Percentiles rank a stretch among this genome's conserved stretches.
These are phyloP conservation scores for Haberlea rhodopensis DNA, from an alignment of 257 asterid genomes.

Conservation along the genomic window DNA sequence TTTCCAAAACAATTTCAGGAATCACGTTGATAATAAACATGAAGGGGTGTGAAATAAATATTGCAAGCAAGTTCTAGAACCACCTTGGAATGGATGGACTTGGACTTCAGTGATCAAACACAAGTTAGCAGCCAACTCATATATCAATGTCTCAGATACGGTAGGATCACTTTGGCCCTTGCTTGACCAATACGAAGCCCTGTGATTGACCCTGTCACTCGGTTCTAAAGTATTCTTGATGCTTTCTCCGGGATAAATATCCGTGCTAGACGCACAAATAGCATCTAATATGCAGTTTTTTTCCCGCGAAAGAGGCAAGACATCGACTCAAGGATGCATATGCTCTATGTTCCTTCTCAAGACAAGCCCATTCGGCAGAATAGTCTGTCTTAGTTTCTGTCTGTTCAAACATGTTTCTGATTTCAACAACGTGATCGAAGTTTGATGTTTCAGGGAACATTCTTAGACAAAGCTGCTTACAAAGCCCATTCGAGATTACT, in stretches of 20 bases:
- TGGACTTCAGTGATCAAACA: constrained; percentile 68
- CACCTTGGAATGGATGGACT: constrained; percentile 84
- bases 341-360: constrained; percentile 54
- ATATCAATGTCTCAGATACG: constrained; percentile 60
- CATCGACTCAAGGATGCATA: constrained; percentile 50
- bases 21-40: constrained; percentile 26
- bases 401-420: constrained; percentile 28
- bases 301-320: constrained; percentile 32
- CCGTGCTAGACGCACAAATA: constrained; percentile 76
- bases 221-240: constrained; percentile 60
- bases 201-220: constrained; percentile 42
- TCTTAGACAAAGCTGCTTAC: constrained; percentile 57
- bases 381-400: constrained; percentile 25
- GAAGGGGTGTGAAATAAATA: neutral
- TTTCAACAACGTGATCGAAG: constrained; percentile 36
- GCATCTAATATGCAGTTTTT: constrained; percentile 59
- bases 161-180: constrained; percentile 49
- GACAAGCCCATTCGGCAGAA: constrained; percentile 31
- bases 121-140: constrained; percentile 48
- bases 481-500: constrained; percentile 61
- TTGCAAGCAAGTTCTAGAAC: neutral
- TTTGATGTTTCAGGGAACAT: constrained; percentile 56
- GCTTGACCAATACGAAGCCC: constrained; percentile 92
- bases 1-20: constrained; percentile 23
- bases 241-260: constrained; percentile 74